Evolutionary conservation across 345 rosid species (phyloP).

Genomic region (Litchi chinensis): DNA sequence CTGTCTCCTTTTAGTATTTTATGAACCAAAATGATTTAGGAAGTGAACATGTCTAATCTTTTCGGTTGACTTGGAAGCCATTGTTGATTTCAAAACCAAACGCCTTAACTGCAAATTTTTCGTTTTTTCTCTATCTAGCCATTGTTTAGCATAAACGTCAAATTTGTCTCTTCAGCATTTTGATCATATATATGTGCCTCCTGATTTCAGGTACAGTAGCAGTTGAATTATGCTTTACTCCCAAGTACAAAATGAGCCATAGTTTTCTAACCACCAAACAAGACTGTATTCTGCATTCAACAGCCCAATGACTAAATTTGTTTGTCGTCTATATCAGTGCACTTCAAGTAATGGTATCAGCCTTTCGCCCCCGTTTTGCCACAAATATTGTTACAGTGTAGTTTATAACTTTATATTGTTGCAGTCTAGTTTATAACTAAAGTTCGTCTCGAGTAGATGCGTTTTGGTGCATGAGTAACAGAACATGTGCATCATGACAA

Average conservation of each 20-base stretch:
- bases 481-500: background rate
- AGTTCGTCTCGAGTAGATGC: background rate
- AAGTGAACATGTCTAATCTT: background rate
- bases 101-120: background rate
- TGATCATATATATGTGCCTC: conserved; percentile 2
- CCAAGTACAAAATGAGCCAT: background rate
- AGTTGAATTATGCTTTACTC: background rate
- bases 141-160: background rate
- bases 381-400: background rate
- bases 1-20: background rate
- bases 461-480: background rate
- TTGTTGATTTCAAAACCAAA: background rate
- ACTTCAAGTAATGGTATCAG: background rate
- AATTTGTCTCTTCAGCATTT: background rate
- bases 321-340: background rate
- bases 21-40: background rate
- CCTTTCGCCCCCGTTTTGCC: background rate
- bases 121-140: too few species aligned
- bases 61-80: background rate
- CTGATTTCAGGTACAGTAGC: conserved; percentile 23
- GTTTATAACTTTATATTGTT: background rate
- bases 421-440: background rate
- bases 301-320: background rate
- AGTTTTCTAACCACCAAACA: background rate
- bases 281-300: background rate